Conservation (phyloP, 192 early-diverging fungal genomes). For the Geranomyces variabilis region DNA sequence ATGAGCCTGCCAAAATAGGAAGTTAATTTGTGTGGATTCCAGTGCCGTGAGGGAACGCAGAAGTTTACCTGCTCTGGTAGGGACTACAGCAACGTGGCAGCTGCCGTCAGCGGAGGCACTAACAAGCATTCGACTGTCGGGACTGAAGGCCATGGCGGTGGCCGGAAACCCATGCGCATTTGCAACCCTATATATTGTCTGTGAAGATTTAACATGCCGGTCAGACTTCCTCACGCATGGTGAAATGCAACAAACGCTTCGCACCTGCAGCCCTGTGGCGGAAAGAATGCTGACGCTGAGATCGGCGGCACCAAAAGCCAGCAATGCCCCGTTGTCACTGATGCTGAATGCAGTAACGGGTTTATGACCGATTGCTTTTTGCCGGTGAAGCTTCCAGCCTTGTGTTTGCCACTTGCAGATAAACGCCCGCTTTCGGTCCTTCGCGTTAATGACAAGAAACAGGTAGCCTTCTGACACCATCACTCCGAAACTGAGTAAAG, state of each 20-base stretch:
- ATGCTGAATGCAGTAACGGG: conserved; percentile 70
- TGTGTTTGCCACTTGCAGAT: conserved; percentile 65
- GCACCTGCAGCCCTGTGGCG: conserved; percentile 58
- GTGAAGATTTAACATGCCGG: not conserved
- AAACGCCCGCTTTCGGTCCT: conserved; percentile 53
- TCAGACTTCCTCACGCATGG: not conserved
- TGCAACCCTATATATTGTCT: conserved; percentile 62
- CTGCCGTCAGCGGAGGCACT: conserved; percentile 85
- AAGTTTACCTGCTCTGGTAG: conserved; percentile 26
- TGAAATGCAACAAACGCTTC: conserved; percentile 3
- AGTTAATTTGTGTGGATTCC: not conserved
- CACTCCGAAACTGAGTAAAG: conserved; percentile 50
- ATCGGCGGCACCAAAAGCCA: conserved; percentile 77
- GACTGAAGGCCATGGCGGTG: conserved; percentile 75
- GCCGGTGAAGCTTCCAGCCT: conserved; percentile 57
- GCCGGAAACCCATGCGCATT: conserved; percentile 81
- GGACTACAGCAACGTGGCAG: conserved; percentile 36
- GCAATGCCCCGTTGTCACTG: conserved; percentile 70
- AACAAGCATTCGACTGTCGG: conserved; percentile 62
- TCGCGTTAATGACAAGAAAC: conserved; percentile 69
- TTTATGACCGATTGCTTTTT: conserved; percentile 52
- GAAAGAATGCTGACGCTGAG: conserved; percentile 69
- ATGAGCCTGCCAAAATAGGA: not conserved
- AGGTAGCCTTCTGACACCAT: conserved; percentile 56
- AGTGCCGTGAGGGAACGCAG: not conserved